Evolutionary conservation across 805 yeast species (phyloP).

Genomic region (Maudiozyma barnettii): DNA sequence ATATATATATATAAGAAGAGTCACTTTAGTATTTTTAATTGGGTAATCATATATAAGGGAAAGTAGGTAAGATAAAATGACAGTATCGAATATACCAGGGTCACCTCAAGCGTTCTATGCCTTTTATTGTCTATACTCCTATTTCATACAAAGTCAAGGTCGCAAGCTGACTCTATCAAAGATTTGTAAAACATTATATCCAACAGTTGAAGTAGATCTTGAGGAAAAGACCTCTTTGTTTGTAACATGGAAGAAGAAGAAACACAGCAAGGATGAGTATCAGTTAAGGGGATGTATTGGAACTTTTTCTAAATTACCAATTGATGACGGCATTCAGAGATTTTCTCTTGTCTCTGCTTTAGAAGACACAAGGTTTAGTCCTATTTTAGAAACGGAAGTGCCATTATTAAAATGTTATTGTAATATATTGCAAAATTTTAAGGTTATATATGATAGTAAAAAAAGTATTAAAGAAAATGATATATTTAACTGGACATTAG

Average conservation of each 20-base stretch:
- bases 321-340: constrained; percentile 48
- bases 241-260: constrained; percentile 67
- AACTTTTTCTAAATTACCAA: constrained; percentile 51
- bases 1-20: no score
- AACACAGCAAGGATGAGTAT: constrained; percentile 8
- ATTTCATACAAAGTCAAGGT: constrained; percentile 6
- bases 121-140: constrained; percentile 21
- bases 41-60: no score
- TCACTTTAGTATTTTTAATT: no score
- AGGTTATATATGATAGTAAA: constrained; percentile 26
- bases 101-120: constrained; percentile 30
- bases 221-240: constrained; percentile 48
- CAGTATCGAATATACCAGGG: neutral
- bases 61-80: neutral
- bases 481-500: constrained; percentile 69
- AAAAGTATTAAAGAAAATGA: constrained; percentile 39
- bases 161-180: constrained; percentile 6
- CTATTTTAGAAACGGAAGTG: constrained; percentile 50
- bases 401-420: constrained; percentile 34
- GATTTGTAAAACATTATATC: constrained; percentile 14
- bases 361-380: constrained; percentile 68
- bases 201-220: constrained; percentile 1
- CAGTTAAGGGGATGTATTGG: constrained; percentile 86
- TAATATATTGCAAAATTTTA: constrained; percentile 33
- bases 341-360: constrained; percentile 66